phyloP scores from a whole-genome alignment of 2,329 filamentous ascomycete species.

The Hymenoscyphus scutula region DNA sequence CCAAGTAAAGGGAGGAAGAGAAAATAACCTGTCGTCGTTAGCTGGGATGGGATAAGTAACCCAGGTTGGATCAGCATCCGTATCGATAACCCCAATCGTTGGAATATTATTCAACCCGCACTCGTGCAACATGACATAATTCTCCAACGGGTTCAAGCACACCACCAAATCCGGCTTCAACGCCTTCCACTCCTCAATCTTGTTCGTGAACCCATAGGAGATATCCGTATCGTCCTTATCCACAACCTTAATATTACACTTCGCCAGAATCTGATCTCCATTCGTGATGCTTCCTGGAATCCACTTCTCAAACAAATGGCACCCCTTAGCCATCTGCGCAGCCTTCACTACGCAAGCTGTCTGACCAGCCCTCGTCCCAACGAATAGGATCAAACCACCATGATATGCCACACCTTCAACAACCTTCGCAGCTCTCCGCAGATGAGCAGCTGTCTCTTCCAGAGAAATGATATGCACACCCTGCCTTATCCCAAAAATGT shows the following conservation, averaged over 20 bases:
- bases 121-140: slow-evolving; percentile 86
- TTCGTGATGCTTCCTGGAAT: slow-evolving; percentile 90
- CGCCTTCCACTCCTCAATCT: slow-evolving; percentile 60
- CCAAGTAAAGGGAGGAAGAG: slow-evolving; percentile 2
- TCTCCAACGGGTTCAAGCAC: slow-evolving; percentile 89
- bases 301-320: slow-evolving; percentile 92
- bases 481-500: slow-evolving; percentile 87
- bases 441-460: slow-evolving; percentile 81
- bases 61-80: slow-evolving; percentile 86
- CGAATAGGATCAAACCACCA: slow-evolving; percentile 86
- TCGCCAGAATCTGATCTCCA: slow-evolving; percentile 79
- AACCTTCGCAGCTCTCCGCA: slow-evolving; percentile 89
- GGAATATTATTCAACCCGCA: slow-evolving; percentile 85
- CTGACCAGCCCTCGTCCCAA: slow-evolving; percentile 81
- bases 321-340: slow-evolving; percentile 73
- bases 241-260: slow-evolving; percentile 69
- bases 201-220: slow-evolving; percentile 58
- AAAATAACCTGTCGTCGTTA: slow-evolving; percentile 83
- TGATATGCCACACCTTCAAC: slow-evolving; percentile 81
- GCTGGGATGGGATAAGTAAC: slow-evolving; percentile 96
- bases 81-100: slow-evolving; percentile 93
- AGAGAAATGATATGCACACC: slow-evolving; percentile 92
- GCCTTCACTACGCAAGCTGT: slow-evolving; percentile 77
- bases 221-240: slow-evolving; percentile 67
- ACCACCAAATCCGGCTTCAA: slow-evolving; percentile 88